Base-by-base conservation (phyloP, 2,329 filamentous ascomycete species). In the Metarhizium guizhouense region DNA sequence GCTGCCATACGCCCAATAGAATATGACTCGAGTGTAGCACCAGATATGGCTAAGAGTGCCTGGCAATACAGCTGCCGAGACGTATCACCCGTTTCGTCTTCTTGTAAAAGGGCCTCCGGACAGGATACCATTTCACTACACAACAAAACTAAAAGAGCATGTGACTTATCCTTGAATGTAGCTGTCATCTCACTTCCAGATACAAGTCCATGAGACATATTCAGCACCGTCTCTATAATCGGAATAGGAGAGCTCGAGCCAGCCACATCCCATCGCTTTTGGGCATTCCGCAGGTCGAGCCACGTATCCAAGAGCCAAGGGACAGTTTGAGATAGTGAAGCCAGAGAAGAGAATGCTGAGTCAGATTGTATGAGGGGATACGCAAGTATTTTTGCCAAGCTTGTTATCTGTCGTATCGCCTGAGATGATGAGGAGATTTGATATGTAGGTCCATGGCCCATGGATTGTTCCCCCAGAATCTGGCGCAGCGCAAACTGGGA, bases 241-340 rank as follows among this genome's bases (percentile, higher is more conserved):
- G 67, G 58, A 8, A 72, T 61, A 4, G 74, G 62, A 20, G 68
- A 67, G 42, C 60, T 63, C 16, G 64, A 64, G 54, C 63, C 61
- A 49, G 62, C 42, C 43, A 63, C 54, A 42, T 69, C 67, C 68
- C 75, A 73, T 58, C 67, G 65, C 34, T 67, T 70, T 56, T 75
- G 73, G 11, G 70, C 63, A 20, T 69, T 62, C 52, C 74, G 70
- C 34, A 81, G 64, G 47, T 73, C 70, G 40, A 76, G 68, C 59
- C 76, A 67, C 6, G 71, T 71, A 61, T 83, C 80, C 56, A 81
- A 65, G 13, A 82, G 65, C 78, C 78, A 81, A 13, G 74, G 70
- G 0, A 71, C 64, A 56, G 70, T 70, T 58, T 76, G 75, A 18
- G 66, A 67, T 52, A 74, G 72, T 56, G 66, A 67, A 16, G 68